phyloP scores from a whole-genome alignment of 192 early-diverging fungal genomes.

The Rhizophagus prolifer region DNA sequence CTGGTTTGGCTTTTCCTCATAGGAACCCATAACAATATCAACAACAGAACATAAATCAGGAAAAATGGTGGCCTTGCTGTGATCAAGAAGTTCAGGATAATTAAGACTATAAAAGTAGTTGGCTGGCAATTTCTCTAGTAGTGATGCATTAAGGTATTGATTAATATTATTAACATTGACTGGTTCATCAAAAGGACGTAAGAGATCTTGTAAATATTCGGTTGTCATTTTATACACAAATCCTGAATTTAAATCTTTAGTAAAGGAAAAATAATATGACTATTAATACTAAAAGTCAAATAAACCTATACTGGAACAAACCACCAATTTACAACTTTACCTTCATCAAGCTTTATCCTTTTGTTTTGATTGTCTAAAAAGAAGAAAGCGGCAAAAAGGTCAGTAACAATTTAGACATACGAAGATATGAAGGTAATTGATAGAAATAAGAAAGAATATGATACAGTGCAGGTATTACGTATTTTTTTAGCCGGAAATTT shows the following conservation, averaged over 20 bases:
- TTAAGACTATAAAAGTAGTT: neutral
- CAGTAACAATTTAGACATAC: too few relatives aligned
- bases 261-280: neutral
- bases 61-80: neutral
- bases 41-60: neutral
- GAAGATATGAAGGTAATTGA: too few relatives aligned
- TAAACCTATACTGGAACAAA: too few relatives aligned
- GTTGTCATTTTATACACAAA: neutral
- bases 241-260: neutral
- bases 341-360: neutral
- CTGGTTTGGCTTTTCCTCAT: too few relatives aligned
- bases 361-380: neutral
- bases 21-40: too few relatives aligned
- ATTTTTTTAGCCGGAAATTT: too few relatives aligned
- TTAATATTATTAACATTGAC: neutral
- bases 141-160: too few relatives aligned
- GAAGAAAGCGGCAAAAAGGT: too few relatives aligned
- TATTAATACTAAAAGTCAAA: too few relatives aligned
- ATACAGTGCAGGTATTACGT: too few relatives aligned
- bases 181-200: neutral
- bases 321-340: too few relatives aligned
- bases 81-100: neutral
- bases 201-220: neutral
- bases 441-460: too few relatives aligned
- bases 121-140: neutral